Evolutionary conservation across 139 green algal species (phyloP).

Genomic region (Volvox reticuliferus): DNA sequence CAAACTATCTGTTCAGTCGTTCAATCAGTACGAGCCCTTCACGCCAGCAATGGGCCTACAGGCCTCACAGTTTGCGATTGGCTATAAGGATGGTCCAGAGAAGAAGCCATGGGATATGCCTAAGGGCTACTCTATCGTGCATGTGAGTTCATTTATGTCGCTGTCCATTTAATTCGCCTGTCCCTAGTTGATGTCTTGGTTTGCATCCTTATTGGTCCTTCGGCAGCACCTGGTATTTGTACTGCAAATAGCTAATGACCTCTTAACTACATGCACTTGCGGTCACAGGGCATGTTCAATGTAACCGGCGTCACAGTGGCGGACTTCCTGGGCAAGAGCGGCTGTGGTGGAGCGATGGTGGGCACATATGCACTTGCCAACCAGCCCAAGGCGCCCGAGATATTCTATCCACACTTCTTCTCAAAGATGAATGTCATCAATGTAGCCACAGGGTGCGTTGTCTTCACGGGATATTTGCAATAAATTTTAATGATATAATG

Average conservation of each 20-base stretch:
- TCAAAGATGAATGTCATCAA: slow-evolving; percentile 51
- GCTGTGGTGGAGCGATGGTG: slow-evolving; percentile 24
- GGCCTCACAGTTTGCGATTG: slow-evolving; percentile 56
- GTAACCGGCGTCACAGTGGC: slow-evolving; percentile 56
- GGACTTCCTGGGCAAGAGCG: slow-evolving; percentile 54
- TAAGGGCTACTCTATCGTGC: slow-evolving; percentile 60
- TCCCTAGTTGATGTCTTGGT: too few species aligned
- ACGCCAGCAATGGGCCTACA: slow-evolving; percentile 50
- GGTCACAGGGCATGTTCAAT: slow-evolving; percentile 43
- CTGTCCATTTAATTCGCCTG: too few species aligned
- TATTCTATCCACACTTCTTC: slow-evolving; percentile 68
- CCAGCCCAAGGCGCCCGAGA: slow-evolving; percentile 62
- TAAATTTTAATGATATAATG: too few species aligned
- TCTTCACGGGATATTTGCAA: too few species aligned
- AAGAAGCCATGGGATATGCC: slow-evolving; percentile 64
- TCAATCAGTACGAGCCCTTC: slow-evolving; percentile 57
- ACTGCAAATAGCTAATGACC: too few species aligned
- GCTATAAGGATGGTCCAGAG: slow-evolving; percentile 62
- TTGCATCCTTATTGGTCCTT: not conserved
- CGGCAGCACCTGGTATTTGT: not conserved
- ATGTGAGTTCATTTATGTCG: not conserved
- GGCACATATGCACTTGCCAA: slow-evolving; percentile 65
- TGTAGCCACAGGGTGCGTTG: slow-evolving; percentile 43
- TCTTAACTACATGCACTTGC: too few species aligned
- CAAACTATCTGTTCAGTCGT: slow-evolving; percentile 55